These are phyloP conservation scores for Ganoderma sinense DNA, from an alignment of 1,284 basidiomycete genomes.

Conservation along the genomic window DNA sequence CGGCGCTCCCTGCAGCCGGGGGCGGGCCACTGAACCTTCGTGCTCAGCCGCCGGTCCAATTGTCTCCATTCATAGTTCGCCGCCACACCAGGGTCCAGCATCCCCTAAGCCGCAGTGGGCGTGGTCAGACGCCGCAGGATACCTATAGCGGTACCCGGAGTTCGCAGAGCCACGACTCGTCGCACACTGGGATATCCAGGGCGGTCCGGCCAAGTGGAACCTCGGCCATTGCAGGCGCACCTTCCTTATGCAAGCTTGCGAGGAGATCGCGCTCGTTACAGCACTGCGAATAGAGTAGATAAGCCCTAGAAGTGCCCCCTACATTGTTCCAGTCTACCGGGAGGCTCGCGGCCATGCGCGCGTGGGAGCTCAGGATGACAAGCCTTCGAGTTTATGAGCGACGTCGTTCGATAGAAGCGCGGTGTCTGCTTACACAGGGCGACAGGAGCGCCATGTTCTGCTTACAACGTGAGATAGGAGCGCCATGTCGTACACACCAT, in stretches of 20 bases:
- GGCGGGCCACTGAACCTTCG: not conserved
- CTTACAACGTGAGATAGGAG: no score
- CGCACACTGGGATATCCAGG: not conserved
- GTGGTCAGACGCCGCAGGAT: not conserved
- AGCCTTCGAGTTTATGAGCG: not conserved
- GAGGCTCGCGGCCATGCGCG: not conserved
- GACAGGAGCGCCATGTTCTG: not conserved
- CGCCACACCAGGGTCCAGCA: not conserved
- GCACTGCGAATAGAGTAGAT: not conserved
- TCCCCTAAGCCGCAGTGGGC: not conserved
- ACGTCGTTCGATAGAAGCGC: not conserved
- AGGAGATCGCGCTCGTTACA: not conserved
- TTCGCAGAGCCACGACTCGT: not conserved
- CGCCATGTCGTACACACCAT: not conserved
- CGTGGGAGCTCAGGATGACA: not conserved
- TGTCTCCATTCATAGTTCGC: not conserved
- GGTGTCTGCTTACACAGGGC: no score
- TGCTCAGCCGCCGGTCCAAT: conserved; percentile 3
- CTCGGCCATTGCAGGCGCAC: not conserved
- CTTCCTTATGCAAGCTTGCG: conserved; percentile 9
- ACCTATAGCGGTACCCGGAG: not conserved
- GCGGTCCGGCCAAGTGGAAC: not conserved
- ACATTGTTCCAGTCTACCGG: not conserved
- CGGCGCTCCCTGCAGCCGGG: not conserved
- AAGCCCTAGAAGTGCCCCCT: not conserved